Base-by-base conservation (phyloP, 2,329 filamentous ascomycete species). In the Fusarium multiceps region DNA sequence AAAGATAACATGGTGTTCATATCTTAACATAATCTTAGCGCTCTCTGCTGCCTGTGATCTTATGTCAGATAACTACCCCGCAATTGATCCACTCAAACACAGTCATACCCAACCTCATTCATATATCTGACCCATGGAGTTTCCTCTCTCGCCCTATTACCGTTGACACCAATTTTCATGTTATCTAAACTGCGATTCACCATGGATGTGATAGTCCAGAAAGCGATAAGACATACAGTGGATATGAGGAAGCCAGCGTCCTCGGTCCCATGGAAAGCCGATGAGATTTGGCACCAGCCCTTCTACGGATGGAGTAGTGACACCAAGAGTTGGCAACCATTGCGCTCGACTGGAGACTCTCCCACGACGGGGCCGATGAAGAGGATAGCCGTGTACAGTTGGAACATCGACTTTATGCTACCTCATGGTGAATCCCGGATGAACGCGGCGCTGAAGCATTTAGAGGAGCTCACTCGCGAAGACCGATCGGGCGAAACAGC, bases 351-450 rank as follows among this genome's bases (percentile, higher is more conserved):
- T 21, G 1, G 5, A 25, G 0, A 30, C 12, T 14, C 28, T 30
- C 28, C 12, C 28, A 28, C 6, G 28, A 13, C 4, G 12, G 6
- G 12, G 12, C 6, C 2, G 28, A 2, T 7, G n/a, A 51, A 30
- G 13, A 80, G 64, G 20, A 74, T 80, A 23, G 67, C 75, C 1
- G 61, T 79, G 1, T 77, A 73, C 57, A 77, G 72, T 18, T 81
- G 79, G 79, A 80, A 81, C 50, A 80, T 81, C 18, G 80, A 81
- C 49, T 78, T 79, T 27, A 78, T 79, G 74, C 71, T 79, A 5
- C 77, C 75, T 1, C 74, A 78, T 25, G 63, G 67, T 6, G 68
- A 77, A 18, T 72, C 71, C 4, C 74, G 80, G 1, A 81, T 81
- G 78, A 70, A 71, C 10, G 66, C 75, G 3, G 79, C 77, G 0